A percentile compares a stretch with the other conserved stretches of the same genome.
These are phyloP conservation scores for Crassisporium funariophilum DNA, from an alignment of 768 basidiomycete species.

Conservation along the genomic window DNA sequence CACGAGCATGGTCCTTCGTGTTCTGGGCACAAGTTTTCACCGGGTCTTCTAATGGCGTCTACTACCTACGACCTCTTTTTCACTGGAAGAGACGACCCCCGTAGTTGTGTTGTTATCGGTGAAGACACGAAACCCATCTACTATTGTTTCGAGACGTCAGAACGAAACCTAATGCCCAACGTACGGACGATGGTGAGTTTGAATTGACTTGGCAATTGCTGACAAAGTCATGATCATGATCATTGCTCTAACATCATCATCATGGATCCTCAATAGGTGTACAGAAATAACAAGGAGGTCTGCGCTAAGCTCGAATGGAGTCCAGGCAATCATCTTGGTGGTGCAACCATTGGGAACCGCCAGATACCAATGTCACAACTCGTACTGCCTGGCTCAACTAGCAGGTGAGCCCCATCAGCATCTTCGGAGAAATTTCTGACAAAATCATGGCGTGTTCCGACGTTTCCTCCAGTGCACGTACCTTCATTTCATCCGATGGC, in stretches of 20 bases:
- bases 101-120: slow-evolving; percentile 68
- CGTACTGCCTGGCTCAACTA: slow-evolving; percentile 51
- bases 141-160: slow-evolving; percentile 67
- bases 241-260: background rate
- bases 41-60: slow-evolving; percentile 40
- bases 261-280: slow-evolving; percentile 30
- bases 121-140: slow-evolving; percentile 60
- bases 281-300: slow-evolving; percentile 49
- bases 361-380: slow-evolving; percentile 65
- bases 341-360: slow-evolving; percentile 56
- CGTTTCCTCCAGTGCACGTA: slow-evolving; percentile 50
- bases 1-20: slow-evolving; percentile 33
- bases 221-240: slow-evolving; percentile 15
- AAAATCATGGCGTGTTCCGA: slow-evolving; percentile 8
- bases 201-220: slow-evolving; percentile 12
- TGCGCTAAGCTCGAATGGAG: slow-evolving; percentile 54
- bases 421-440: slow-evolving; percentile 13
- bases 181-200: slow-evolving; percentile 52
- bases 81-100: slow-evolving; percentile 69
- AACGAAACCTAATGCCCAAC: slow-evolving; percentile 41
- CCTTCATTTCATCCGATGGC: slow-evolving; percentile 59
- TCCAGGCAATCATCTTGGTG: slow-evolving; percentile 55
- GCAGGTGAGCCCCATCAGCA: slow-evolving; percentile 41
- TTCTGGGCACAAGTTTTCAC: slow-evolving; percentile 33
- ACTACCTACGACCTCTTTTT: slow-evolving; percentile 64